Evolutionary conservation across 345 rosid genomes (phyloP).

Genomic region (Linum lewisii): DNA sequence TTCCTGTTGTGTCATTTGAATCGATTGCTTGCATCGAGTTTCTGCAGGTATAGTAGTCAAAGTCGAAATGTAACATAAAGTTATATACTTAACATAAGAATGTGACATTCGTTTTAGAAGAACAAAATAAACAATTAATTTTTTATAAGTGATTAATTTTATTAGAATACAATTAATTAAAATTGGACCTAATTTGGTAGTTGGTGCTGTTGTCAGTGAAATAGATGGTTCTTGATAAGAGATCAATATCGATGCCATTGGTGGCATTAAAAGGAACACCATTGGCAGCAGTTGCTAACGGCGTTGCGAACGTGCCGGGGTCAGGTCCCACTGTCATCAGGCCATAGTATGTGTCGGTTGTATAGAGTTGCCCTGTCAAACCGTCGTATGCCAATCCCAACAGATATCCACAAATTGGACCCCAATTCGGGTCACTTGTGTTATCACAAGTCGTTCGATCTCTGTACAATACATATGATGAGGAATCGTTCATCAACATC

Average conservation of each 20-base stretch:
- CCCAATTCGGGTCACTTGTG: background rate
- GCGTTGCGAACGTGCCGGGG: constrained; percentile 9
- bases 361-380: background rate
- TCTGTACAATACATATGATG: too few relatives aligned
- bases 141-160: too few relatives aligned
- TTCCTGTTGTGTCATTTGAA: constrained; percentile 12
- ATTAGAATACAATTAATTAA: too few relatives aligned
- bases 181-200: constrained; percentile 3
- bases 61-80: too few relatives aligned
- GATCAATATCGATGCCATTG: constrained; percentile 15
- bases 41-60: background rate
- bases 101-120: too few relatives aligned
- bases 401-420: background rate
- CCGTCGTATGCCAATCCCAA: background rate
- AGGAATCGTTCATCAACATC: too few relatives aligned
- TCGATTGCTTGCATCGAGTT: background rate
- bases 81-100: too few relatives aligned
- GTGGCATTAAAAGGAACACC: background rate
- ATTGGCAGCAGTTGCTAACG: constrained; percentile 11
- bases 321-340: constrained; percentile 8
- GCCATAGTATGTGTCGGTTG: constrained; percentile 12
- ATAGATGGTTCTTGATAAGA: constrained; percentile 4
- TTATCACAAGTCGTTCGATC: background rate
- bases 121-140: too few relatives aligned
- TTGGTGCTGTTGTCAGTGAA: constrained; percentile 11